Conservation (phyloP, 2,329 filamentous ascomycete genomes). For the Gnomoniopsis sp. region DNA sequence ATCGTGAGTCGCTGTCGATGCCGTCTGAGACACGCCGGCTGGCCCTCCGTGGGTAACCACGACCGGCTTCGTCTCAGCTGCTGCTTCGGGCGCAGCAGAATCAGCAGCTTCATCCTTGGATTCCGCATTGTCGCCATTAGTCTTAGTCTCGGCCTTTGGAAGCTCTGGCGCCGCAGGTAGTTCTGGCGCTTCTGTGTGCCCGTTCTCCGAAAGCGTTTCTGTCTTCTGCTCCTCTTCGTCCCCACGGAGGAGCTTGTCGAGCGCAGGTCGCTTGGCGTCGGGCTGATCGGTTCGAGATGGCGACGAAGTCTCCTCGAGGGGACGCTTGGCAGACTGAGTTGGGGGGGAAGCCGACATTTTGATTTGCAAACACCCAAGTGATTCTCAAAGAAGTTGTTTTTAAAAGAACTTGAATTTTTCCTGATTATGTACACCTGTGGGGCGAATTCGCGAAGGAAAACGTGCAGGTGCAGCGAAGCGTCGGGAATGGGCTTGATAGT, state of each 20-base stretch:
- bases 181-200: conserved; percentile 23
- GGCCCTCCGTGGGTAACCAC: conserved; percentile 30
- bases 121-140: conserved; percentile 49
- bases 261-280: conserved; percentile 91
- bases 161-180: conserved; percentile 38
- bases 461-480: conserved; percentile 75
- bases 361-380: conserved; percentile 30
- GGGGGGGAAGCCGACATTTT: conserved; percentile 72
- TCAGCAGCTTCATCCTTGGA: conserved; percentile 62
- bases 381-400: conserved; percentile 39
- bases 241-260: conserved; percentile 84
- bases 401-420: conserved; percentile 40
- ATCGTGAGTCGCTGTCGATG: conserved; percentile 64
- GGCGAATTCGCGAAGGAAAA: conserved; percentile 79
- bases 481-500: conserved; percentile 33
- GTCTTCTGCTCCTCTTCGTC: conserved; percentile 59
- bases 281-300: conserved; percentile 91
- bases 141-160: conserved; percentile 46
- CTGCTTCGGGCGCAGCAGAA: conserved; percentile 62
- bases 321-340: conserved; percentile 79
- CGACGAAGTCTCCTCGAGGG: conserved; percentile 94
- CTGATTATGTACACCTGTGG: conserved; percentile 75
- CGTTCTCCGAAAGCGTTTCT: conserved; percentile 38
- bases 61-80: conserved; percentile 50
- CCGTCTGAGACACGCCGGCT: conserved; percentile 38